Evolutionary conservation across 2,329 filamentous ascomycete species (phyloP).

Genomic region (Xylaria sp.): DNA sequence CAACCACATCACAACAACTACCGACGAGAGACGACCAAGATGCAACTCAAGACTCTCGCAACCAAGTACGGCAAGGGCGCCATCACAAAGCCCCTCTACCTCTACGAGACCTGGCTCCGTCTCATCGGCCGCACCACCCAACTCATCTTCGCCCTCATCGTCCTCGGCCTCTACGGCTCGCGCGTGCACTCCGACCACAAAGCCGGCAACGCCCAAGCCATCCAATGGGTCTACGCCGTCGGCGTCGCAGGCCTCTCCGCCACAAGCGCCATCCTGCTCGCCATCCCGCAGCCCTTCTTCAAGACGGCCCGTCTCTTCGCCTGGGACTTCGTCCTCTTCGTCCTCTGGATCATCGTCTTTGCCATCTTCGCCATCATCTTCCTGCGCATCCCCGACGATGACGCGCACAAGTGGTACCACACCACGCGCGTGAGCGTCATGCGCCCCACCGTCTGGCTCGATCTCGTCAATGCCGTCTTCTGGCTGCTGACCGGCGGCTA

Average conservation of each 20-base stretch:
- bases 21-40: conserved; percentile 4
- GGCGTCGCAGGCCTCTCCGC: conserved; percentile 51
- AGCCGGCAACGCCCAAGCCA: conserved; percentile 37
- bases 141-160: conserved; percentile 62
- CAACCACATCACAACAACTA: not conserved
- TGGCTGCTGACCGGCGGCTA: conserved; percentile 52
- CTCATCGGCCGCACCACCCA: conserved; percentile 59
- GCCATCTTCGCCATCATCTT: conserved; percentile 69
- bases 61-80: conserved; percentile 36
- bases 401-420: conserved; percentile 35
- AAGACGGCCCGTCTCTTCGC: conserved; percentile 39
- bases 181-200: conserved; percentile 47
- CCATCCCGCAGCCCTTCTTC: conserved; percentile 34
- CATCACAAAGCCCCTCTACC: conserved; percentile 42
- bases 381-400: conserved; percentile 50
- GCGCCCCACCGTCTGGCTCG: conserved; percentile 69
- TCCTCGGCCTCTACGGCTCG: conserved; percentile 62
- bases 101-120: conserved; percentile 44
- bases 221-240: conserved; percentile 62
- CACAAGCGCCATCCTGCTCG: conserved; percentile 42
- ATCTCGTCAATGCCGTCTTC: conserved; percentile 60
- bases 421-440: conserved; percentile 45
- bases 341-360: conserved; percentile 61
- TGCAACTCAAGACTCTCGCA: conserved; percentile 24
- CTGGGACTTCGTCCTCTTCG: conserved; percentile 41